Percentiles rank a stretch among this genome's conserved stretches.
phyloP scores from a whole-genome alignment of 495 filamentous ascomycete species.

The Platismatia glauca region DNA sequence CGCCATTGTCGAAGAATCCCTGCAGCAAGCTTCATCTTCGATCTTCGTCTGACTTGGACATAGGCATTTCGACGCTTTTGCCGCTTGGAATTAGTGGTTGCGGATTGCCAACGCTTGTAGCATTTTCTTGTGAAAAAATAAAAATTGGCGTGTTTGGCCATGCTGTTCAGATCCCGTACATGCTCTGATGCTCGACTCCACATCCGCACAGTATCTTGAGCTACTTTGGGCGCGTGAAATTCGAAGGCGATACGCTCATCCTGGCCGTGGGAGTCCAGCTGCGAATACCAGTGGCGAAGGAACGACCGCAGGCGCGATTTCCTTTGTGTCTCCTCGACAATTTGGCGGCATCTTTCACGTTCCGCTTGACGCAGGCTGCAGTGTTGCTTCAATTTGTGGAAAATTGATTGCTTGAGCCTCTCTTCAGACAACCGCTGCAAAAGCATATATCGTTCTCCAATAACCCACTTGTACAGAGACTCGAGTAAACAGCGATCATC shows the following conservation, averaged over 20 bases:
- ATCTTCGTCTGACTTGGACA: constrained; percentile 43
- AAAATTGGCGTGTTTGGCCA: constrained; percentile 48
- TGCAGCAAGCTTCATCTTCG: constrained; percentile 50
- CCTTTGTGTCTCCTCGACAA: constrained; percentile 28
- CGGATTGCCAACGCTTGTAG: constrained; percentile 48
- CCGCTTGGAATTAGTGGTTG: constrained; percentile 41
- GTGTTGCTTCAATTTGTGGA: constrained; percentile 34
- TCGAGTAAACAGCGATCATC: constrained; percentile 52
- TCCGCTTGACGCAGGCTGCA: constrained; percentile 32
- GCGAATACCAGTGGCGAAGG: constrained; percentile 38
- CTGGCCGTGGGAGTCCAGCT: constrained; percentile 35
- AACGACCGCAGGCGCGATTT: constrained; percentile 31
- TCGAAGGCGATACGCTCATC: constrained; percentile 44
- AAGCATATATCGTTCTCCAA: constrained; percentile 46
- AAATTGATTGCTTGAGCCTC: constrained; percentile 38
- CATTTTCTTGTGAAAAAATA: constrained; percentile 48
- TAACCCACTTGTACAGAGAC: constrained; percentile 55
- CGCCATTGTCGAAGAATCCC: constrained; percentile 40
- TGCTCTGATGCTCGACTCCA: constrained; percentile 41
- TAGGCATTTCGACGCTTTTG: constrained; percentile 53
- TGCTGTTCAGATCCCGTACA: constrained; percentile 40
- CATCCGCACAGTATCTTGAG: constrained; percentile 39
- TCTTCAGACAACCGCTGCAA: constrained; percentile 46
- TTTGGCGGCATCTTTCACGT: constrained; percentile 29
- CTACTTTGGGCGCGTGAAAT: constrained; percentile 43